Conservation (phyloP, 176 grass and related monocot genomes). For the Areca catechu region DNA sequence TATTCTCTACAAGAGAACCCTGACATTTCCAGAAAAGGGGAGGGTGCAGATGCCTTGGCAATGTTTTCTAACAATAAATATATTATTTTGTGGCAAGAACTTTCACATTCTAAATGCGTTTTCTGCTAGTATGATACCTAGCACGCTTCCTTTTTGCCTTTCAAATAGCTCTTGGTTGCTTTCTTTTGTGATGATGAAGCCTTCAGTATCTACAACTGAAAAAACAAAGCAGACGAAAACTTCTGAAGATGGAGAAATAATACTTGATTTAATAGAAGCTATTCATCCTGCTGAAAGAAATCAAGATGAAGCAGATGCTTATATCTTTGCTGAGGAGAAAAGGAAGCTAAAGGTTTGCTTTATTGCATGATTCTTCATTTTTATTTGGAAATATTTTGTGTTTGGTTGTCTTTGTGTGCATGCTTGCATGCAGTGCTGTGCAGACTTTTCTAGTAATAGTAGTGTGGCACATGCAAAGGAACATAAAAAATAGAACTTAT, state of each 20-base stretch:
- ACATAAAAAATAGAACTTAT: no score
- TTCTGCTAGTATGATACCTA: no score
- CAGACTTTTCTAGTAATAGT: no score
- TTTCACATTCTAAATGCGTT: neutral
- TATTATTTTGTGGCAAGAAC: constrained; percentile 8
- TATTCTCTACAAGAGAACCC: constrained; percentile 49
- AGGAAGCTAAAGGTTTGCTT: constrained; percentile 74
- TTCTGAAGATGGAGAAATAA: constrained; percentile 50
- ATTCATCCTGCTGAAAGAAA: constrained; percentile 87
- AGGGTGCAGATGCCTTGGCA: constrained; percentile 14
- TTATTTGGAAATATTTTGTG: constrained; percentile 16
- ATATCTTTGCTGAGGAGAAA: constrained; percentile 91
- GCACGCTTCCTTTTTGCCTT: neutral
- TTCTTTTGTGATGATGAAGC: constrained; percentile 21
- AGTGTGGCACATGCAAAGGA: no score
- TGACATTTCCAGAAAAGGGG: constrained; percentile 30
- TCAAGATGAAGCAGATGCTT: constrained; percentile 83
- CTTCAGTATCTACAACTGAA: constrained; percentile 31
- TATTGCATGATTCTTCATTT: neutral
- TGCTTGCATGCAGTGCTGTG: no score
- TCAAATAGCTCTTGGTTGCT: constrained; percentile 5
- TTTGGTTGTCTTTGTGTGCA: neutral
- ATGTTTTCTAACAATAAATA: constrained; percentile 5
- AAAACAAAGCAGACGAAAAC: constrained; percentile 18
- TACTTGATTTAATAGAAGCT: constrained; percentile 81